These are phyloP conservation scores for Magnaporthiopsis incrustans DNA, from an alignment of 2,329 filamentous ascomycete species.

Conservation along the genomic window DNA sequence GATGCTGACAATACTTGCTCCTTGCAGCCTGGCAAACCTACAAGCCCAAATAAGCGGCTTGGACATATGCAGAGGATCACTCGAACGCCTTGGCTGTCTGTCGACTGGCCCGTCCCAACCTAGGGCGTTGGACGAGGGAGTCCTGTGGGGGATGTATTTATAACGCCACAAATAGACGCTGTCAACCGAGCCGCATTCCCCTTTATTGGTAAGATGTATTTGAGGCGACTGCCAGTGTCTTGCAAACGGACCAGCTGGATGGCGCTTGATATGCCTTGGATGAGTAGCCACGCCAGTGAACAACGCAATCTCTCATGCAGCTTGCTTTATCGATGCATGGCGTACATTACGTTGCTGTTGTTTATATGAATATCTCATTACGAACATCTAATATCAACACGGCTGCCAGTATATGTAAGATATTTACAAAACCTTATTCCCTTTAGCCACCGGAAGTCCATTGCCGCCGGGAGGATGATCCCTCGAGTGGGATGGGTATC, in stretches of 20 bases:
- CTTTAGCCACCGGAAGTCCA: not conserved
- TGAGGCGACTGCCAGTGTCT: conserved; percentile 2
- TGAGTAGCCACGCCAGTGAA: not conserved
- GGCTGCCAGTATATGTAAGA: not conserved
- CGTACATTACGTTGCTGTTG: not conserved
- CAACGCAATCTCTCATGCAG: not conserved
- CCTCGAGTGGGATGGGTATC: not conserved
- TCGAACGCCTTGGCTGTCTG: not conserved
- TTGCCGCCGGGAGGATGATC: too few species aligned
- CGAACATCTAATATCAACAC: conserved; percentile 12
- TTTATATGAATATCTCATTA: not conserved
- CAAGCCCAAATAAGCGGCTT: conserved; percentile 33
- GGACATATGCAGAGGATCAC: conserved; percentile 19
- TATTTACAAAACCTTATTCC: not conserved
- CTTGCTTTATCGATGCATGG: not conserved
- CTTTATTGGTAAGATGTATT: conserved; percentile 8
- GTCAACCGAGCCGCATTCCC: not conserved
- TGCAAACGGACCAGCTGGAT: conserved; percentile 9
- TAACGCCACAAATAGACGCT: not conserved
- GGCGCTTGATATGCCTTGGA: not conserved
- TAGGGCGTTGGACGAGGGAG: not conserved
- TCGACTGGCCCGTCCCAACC: not conserved
- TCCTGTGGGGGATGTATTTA: not conserved
- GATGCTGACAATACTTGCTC: conserved; percentile 12
- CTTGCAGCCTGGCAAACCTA: conserved; percentile 41